Conservation (phyloP, 2,329 filamentous ascomycete species). For the Plenodomus biglobosus region DNA sequence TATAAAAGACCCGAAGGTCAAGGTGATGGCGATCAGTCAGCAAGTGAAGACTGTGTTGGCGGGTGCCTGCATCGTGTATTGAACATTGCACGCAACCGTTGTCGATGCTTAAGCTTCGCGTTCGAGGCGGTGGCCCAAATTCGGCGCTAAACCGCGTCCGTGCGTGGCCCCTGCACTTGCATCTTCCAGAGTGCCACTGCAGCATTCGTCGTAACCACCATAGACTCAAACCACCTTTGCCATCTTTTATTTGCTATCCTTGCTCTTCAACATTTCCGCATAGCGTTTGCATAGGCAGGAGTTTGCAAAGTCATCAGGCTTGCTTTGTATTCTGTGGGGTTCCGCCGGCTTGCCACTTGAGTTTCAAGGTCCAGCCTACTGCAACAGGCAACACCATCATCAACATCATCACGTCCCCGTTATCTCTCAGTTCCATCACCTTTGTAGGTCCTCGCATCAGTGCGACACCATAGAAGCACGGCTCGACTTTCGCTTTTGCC, state of each 20-base stretch:
- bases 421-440: not conserved
- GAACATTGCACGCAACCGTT: constrained; percentile 23
- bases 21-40: constrained; percentile 12
- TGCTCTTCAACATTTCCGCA: constrained; percentile 21
- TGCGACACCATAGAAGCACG: not conserved
- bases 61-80: constrained; percentile 23
- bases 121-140: constrained; percentile 23
- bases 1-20: constrained; percentile 20
- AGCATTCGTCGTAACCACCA: not conserved
- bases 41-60: constrained; percentile 8
- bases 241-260: constrained; percentile 4
- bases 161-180: constrained; percentile 6
- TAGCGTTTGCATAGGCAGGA: constrained; percentile 33
- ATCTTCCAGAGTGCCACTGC: constrained; percentile 9
- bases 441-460: no score
- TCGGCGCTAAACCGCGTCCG: constrained; percentile 11
- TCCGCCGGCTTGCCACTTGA: constrained; percentile 30
- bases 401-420: not conserved
- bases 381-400: not conserved
- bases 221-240: not conserved
- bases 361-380: constrained; percentile 1
- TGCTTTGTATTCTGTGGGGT: constrained; percentile 23
- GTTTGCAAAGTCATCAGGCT: constrained; percentile 15
- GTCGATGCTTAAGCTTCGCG: constrained; percentile 24
- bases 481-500: not conserved